A percentile compares a stretch with the other conserved stretches of the same genome.
Evolutionary conservation across 805 yeast species (phyloP).

Genomic region (Kodamaea kakaduensis): DNA sequence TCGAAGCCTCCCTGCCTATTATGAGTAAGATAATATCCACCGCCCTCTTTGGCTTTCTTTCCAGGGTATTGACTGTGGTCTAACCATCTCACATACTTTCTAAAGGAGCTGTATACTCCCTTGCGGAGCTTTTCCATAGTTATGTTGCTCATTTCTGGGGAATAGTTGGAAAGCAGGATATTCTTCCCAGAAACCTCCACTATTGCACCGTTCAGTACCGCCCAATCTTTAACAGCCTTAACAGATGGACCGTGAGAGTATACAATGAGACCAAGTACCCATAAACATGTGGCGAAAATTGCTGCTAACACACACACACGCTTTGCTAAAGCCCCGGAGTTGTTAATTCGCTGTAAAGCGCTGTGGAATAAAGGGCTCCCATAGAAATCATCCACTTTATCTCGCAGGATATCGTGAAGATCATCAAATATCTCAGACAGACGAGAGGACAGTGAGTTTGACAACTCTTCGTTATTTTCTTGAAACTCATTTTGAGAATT

Average conservation of each 20-base stretch:
- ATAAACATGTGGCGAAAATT: conserved; percentile 14
- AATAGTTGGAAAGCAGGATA: conserved; percentile 29
- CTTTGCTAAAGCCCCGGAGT: conserved; percentile 9
- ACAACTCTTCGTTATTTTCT: neutral
- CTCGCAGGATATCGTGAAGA: conserved; percentile 18
- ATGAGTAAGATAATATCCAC: conserved; percentile 30
- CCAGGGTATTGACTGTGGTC: conserved; percentile 28
- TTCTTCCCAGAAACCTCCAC: conserved; percentile 25
- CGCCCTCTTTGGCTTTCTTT: conserved; percentile 11
- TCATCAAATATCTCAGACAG: conserved; percentile 29
- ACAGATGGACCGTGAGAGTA: conserved; percentile 20
- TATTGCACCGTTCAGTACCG: conserved; percentile 16
- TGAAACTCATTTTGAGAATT: too few species aligned
- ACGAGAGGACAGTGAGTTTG: conserved; percentile 11
- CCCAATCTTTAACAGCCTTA: conserved; percentile 15
- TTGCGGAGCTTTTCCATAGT: conserved; percentile 23
- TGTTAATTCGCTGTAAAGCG: conserved; percentile 16
- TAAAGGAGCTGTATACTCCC: conserved; percentile 20
- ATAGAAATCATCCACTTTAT: conserved; percentile 19
- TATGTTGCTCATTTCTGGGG: conserved; percentile 23
- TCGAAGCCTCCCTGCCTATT: conserved; percentile 13
- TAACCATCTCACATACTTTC: conserved; percentile 26
- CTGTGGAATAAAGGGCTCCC: conserved; percentile 21
- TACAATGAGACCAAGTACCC: conserved; percentile 25
- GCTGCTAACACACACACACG: conserved; percentile 5